Conservation (phyloP, 257 asterid genomes). For the Coffea eugenioides region DNA sequence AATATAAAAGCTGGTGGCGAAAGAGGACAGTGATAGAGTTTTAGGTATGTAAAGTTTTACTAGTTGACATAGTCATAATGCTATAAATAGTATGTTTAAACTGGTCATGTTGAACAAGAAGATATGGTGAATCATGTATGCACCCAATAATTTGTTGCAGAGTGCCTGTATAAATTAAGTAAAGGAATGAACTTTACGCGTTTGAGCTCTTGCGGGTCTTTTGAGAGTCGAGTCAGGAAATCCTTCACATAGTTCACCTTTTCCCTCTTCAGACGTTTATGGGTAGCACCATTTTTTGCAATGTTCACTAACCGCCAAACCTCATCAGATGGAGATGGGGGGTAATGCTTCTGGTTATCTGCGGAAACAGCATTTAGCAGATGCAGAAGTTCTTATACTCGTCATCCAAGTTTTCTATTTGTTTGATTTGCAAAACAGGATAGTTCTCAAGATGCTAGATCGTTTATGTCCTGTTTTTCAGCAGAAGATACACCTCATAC, state of each 20-base stretch:
- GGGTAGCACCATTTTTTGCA: background rate
- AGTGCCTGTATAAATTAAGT: background rate
- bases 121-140: background rate
- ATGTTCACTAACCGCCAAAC: conserved; percentile 25
- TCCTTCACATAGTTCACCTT: conserved; percentile 19
- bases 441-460: too few species aligned
- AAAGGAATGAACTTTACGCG: conserved; percentile 1
- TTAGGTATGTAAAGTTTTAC: background rate
- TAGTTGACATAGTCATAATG: background rate
- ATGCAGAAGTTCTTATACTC: background rate
- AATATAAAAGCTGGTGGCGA: background rate
- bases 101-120: background rate
- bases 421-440: background rate
- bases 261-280: background rate
- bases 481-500: too few species aligned
- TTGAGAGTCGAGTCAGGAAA: conserved; percentile 9
- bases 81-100: background rate
- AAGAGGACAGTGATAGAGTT: background rate
- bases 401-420: background rate
- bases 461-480: too few species aligned
- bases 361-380: background rate
- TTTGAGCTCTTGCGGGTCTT: conserved; percentile 12
- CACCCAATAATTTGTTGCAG: background rate
- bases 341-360: conserved; percentile 27
- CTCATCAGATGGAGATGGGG: conserved; percentile 28